Conservation (phyloP, 129 eudicot genomes). For the Helichrysum umbraculigerum region DNA sequence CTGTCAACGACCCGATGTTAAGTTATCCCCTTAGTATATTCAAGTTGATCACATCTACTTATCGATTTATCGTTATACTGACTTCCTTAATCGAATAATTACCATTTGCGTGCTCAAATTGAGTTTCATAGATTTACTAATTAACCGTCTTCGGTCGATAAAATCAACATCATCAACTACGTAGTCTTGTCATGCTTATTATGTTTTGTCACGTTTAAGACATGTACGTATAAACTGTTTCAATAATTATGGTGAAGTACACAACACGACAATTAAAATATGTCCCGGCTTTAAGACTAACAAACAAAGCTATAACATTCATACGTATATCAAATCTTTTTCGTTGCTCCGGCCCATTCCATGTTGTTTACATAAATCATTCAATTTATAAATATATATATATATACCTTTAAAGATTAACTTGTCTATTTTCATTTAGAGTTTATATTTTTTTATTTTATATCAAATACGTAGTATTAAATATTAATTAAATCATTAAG, state of each 20-base stretch:
- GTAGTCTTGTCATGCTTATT: constrained; percentile 2
- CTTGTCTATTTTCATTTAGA: too few species aligned
- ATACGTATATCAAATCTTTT: background rate
- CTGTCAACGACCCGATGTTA: too few species aligned
- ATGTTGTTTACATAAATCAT: too few species aligned
- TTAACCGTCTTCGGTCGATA: background rate
- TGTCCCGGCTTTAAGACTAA: constrained; percentile 5
- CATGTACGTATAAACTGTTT: background rate
- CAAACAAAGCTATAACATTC: background rate
- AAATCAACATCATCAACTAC: constrained; percentile 5
- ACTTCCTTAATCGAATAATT: background rate
- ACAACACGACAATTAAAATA: constrained; percentile 10
- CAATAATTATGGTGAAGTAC: constrained; percentile 3
- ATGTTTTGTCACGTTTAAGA: constrained; percentile 32
- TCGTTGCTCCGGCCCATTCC: background rate
- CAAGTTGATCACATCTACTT: too few species aligned
- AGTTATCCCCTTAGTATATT: too few species aligned
- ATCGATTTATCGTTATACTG: too few species aligned
- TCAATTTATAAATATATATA: too few species aligned
- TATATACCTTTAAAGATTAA: too few species aligned
- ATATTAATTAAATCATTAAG: too few species aligned
- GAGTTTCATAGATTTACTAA: background rate
- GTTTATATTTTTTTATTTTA: too few species aligned
- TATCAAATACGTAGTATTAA: too few species aligned
- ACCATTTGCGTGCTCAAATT: background rate